phyloP scores from a whole-genome alignment of 139 green algal genomes.

The Tetraselmis striata region DNA sequence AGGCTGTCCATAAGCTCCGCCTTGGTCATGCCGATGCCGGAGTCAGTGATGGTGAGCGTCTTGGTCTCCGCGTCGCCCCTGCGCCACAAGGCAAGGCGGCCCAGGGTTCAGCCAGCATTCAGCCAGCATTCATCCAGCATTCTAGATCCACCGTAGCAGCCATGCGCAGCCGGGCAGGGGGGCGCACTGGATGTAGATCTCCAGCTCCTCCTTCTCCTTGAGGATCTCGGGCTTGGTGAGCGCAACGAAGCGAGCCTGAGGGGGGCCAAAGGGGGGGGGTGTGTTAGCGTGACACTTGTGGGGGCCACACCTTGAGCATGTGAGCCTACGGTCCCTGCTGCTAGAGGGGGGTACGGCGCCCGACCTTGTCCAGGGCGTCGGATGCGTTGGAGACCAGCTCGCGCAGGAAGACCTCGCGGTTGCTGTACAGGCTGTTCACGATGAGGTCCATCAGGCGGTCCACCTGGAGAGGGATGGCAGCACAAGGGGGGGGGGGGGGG shows the following conservation, averaged over 20 bases:
- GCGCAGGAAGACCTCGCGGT: constrained; percentile 85
- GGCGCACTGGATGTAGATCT: constrained; percentile 74
- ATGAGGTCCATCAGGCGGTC: constrained; percentile 50
- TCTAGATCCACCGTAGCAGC: not conserved
- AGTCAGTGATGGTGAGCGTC: constrained; percentile 53
- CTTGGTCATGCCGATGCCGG: constrained; percentile 89
- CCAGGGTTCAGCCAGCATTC: too few species aligned
- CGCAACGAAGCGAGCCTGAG: constrained; percentile 50
- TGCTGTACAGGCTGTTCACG: constrained; percentile 57
- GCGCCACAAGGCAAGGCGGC: too few species aligned
- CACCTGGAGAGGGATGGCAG: constrained; percentile 32
- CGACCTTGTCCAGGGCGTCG: constrained; percentile 94
- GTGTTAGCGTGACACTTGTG: too few species aligned
- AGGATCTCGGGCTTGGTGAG: constrained; percentile 57
- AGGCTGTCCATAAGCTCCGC: constrained; percentile 88
- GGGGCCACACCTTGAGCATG: too few species aligned
- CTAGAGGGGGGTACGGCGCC: not conserved
- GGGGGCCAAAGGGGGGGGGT: too few species aligned
- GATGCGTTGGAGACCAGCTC: constrained; percentile 89
- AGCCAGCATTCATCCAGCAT: too few species aligned
- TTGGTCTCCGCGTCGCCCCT: not conserved
- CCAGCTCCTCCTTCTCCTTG: constrained; percentile 58
- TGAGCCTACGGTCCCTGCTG: too few species aligned
- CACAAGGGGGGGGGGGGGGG: too few species aligned
- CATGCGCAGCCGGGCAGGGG: constrained; percentile 8